A percentile compares a stretch with the other conserved stretches of the same genome.
These are phyloP conservation scores for Anthracocystis panici-leucophaei DNA, from an alignment of 1,284 basidiomycete genomes.

Conservation along the genomic window DNA sequence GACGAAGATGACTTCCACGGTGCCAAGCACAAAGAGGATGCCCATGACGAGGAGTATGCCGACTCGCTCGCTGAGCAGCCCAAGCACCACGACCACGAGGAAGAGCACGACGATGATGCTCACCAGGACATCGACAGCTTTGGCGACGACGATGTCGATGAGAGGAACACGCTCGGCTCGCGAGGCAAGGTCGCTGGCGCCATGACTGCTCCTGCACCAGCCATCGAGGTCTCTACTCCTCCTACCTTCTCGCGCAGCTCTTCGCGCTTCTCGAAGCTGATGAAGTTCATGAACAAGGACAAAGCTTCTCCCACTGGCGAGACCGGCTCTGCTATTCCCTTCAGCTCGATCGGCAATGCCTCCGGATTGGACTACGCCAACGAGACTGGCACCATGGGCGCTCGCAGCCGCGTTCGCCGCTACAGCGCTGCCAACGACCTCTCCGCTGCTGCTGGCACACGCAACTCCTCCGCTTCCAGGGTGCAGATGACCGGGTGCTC, in stretches of 20 bases:
- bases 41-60: conserved; percentile 22
- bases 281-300: conserved; percentile 51
- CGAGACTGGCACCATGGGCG: conserved; percentile 7
- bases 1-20: conserved; percentile 1
- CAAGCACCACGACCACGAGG: conserved; percentile 9
- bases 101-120: conserved; percentile 12
- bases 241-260: conserved; percentile 34
- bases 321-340: conserved; percentile 11
- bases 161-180: conserved; percentile 13
- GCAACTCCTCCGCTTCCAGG: conserved; percentile 19
- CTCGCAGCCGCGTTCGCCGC: conserved; percentile 27
- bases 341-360: conserved; percentile 18
- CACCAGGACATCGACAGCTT: conserved; percentile 23
- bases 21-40: conserved; percentile 6
- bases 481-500: conserved; percentile 48
- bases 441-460: conserved; percentile 8
- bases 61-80: conserved; percentile 33
- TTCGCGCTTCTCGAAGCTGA: conserved; percentile 41
- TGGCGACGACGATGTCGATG: conserved; percentile 23
- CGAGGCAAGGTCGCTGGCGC: conserved; percentile 32
- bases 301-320: conserved; percentile 24
- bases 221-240: conserved; percentile 11
- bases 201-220: conserved; percentile 4
- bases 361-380: conserved; percentile 18
- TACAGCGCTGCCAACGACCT: conserved; percentile 44